Evolutionary conservation across 192 early-diverging fungal genomes (phyloP), one percentile per base, ranked within the genome.

Genomic region (Umbelopsis ramanniana): DNA sequence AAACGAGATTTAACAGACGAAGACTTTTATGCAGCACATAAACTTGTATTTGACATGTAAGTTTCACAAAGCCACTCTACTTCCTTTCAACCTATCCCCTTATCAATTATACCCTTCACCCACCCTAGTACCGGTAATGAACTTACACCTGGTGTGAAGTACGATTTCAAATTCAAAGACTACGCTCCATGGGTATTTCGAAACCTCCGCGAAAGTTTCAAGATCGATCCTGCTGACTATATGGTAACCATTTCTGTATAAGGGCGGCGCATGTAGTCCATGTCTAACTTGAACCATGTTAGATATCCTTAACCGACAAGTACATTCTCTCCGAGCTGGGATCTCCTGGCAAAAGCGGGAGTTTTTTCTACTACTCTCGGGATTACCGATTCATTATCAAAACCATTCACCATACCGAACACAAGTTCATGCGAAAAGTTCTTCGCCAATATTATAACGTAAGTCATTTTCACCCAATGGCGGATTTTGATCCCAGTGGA

Each of bases 81-180:
- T 33, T 6, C 68, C 14, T 60, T 19, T 24, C 14, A 9, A 26
- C 53, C 24, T n/a, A 55, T 26, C 55, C 47, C 52, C 10, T 24
- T 69, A 23, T 57, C 21, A 1, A 33, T 33, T 35, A 66, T 10
- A 35, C 66, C 12, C 40, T 48, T 29, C 19, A 37, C 11, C 52
- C 43, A 52, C 29, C 29, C 3, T 77, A 91, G 90, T 45, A 92
- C 91, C 43, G 95, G 96, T 17, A 96, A 97, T 77, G 97, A 99
- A 79, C 77, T 98, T 79, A 96, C 94, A n/a, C 94, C 98, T 17
- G 92, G 91, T 12, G 92, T 94, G 19, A 89, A 91, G 66, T 98
- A 98, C 83, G 96, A 98, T 75, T 99, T 98, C 79, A 98, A 98
- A 83, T 99, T 98, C 81, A 99, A 99, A 77, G 98, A 99, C 80